Evolutionary conservation across 305 asterid species (phyloP), one percentile per base, ranked within the genome.

Genomic region (Fraxinus baroniana): DNA sequence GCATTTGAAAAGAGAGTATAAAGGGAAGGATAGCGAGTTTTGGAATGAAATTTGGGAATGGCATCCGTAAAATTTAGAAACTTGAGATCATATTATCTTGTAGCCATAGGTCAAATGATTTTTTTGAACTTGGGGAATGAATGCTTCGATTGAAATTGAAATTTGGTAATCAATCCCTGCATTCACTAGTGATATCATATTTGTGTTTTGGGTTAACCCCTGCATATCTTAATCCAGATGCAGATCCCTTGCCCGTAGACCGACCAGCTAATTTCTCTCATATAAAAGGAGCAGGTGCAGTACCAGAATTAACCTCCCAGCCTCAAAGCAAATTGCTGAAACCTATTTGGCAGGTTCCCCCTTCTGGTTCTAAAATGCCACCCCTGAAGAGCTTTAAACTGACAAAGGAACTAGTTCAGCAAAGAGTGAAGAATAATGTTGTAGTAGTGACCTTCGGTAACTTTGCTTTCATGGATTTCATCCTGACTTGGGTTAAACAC

Each of bases 381-480:
- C 91, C 92, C 80, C 72, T 89, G 83, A 84, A 89, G 84, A 93
- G 90, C 78, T 97, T 97, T 86, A 84, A 86, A 76, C 85, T 97
- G 89, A 89, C 97, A 30, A 94, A 92, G 88, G 95, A 93, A 86
- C 87, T 97, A 76, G 90, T 94, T 85, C 91, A 91, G 88, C 84
- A 91, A 84, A 91, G 98, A 86, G 98, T 89, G 85, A 90, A 87
- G 88, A 90, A 92, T 78, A 97, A 97, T 46, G 87, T 92, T 81
- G 83, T 97, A 26, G 83, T 94, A 70, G 95, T 93, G 87, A 97
- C 98, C 74, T 94, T 94, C 85, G 98, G 99, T 68, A 97, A 94
- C 94, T 93, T 87, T 87, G 99, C 99, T 15, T 97, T 94, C 94
- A 90, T 97, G 98, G 98, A 93, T 89, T 97, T 97, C 91, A 94